A percentile compares a stretch with the other conserved stretches of the same genome.
Evolutionary conservation across 805 yeast genomes (phyloP).

Genomic region (Lipomyces sp.): DNA sequence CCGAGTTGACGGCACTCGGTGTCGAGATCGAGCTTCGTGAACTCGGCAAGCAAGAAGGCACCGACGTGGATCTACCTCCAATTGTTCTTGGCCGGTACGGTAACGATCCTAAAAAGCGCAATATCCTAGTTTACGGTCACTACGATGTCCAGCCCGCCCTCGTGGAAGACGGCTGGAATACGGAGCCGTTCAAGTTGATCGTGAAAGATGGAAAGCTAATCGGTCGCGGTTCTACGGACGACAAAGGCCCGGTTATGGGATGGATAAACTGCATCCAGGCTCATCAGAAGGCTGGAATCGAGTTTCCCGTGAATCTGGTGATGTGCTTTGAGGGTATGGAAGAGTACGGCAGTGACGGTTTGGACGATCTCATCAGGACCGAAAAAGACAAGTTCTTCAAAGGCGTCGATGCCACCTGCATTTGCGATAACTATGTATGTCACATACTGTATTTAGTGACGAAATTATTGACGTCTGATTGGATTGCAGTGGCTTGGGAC

Average conservation of each 20-base stretch:
- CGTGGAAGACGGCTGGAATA: slow-evolving; percentile 90
- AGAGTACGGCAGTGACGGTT: slow-evolving; percentile 93
- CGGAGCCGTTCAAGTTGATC: slow-evolving; percentile 83
- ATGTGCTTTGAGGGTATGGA: slow-evolving; percentile 99
- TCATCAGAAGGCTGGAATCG: slow-evolving; percentile 79
- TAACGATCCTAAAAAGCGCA: slow-evolving; percentile 78
- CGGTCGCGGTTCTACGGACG: slow-evolving; percentile 97
- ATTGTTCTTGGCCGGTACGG: slow-evolving; percentile 92
- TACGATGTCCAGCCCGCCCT: slow-evolving; percentile 98
- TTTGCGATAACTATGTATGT: slow-evolving; percentile 78
- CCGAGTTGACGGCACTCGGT: slow-evolving; percentile 72
- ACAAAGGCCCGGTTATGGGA: slow-evolving; percentile 96
- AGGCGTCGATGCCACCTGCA: slow-evolving; percentile 91
- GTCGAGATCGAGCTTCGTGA: slow-evolving; percentile 78
- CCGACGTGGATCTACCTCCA: slow-evolving; percentile 82
- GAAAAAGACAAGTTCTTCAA: slow-evolving; percentile 84
- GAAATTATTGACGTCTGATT: slow-evolving; percentile 1
- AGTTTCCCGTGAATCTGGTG: slow-evolving; percentile 89
- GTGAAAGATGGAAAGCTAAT: slow-evolving; percentile 71
- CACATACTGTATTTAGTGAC: background rate
- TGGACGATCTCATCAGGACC: slow-evolving; percentile 76
- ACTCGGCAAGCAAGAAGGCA: slow-evolving; percentile 75
- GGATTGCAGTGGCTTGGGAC: slow-evolving; percentile 81
- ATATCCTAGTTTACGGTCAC: slow-evolving; percentile 91
- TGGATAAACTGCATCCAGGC: slow-evolving; percentile 96